Evolutionary conservation across 2,329 filamentous ascomycete genomes (phyloP), one percentile per base, ranked within the genome.

Genomic region (Alternaria rosae): DNA sequence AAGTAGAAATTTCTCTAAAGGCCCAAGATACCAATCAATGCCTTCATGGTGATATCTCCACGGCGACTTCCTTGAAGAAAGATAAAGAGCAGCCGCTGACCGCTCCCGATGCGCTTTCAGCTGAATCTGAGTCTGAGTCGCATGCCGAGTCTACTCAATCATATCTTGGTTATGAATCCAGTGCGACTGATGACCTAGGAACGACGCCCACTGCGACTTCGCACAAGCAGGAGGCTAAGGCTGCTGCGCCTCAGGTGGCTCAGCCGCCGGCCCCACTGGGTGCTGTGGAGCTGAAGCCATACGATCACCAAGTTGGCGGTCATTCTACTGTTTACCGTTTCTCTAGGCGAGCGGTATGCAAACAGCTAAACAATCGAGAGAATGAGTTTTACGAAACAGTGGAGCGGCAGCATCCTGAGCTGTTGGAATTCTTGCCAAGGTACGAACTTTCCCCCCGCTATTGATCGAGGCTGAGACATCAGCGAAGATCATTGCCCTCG

Each of bases 341-440:
- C 77, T 98, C 95, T 17, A 90, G 93, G 69, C 88, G 94, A 72
- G 95, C 95, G 58, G 94, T 99, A 11, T 99, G 95, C 85, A 99
- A 99, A 81, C 93, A 97, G 81, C 87, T 99, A 75, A 99, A 97
- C 79, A 99, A 97, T 78, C 88, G 94, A 74, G 95, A 99, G 78
- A 99, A 99, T 80, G 93, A 97, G 81, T 99, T 99, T 77, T 99
- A 99, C 79, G 95, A 99, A 81, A 95, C 91, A 57, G 92, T 98
- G 72, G 95, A 99, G 82, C 89, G 88, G 73, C 89, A 92, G 69
- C 94, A 99, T 79, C 92, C 93, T 67, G 91, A 97, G 76, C 85
- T 99, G 73, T 83, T 99, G 62, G 89, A 91, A 43, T 99, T 98
- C 77, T 85, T 99, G 67, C 95, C 95, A 67, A 93, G 94, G 79